Evolutionary conservation across 2,329 filamentous ascomycete species (phyloP), one percentile per base, ranked within the genome.

Genomic region (Fusarium duplospermum): DNA sequence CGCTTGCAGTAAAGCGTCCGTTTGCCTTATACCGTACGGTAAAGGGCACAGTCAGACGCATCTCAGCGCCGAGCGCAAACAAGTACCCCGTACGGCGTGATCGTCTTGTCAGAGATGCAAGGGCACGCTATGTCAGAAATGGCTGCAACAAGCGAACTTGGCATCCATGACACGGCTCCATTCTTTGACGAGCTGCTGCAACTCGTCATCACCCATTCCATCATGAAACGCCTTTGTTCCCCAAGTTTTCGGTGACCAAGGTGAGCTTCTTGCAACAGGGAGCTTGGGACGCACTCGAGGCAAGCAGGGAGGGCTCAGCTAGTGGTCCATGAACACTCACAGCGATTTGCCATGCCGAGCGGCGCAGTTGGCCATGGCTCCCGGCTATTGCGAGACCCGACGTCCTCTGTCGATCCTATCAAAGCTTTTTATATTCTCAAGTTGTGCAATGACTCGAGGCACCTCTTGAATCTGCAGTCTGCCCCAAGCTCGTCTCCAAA

Each of bases 321-420:
- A 52, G 64, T 58, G 66, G 64, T 31, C 60, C 61, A 62, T 65
- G 64, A 61, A 54, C 35, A 38, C n/a, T 52, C 47, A 14, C 35
- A 66, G 59, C 58, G 61, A 70, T 45, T 56, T 58, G 35, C 64
- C 57, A 52, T 64, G 71, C 61, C 68, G 59, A 63, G 62, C 59
- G 69, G 63, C 27, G 29, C 50, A 60, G 52, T 64, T 75, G 76
- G 73, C 63, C 76, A 78, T 70, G 70, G 76, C 76, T 76, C 56
- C 69, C 70, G 68, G 69, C 47, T 71, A 64, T 71, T 65, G 54
- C 54, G 58, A 70, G 54, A 57, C 66, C 62, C 50, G 58, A 62
- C 69, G 56, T 35, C 58, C 47, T 70, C 57, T 67, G 76, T 76
- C 72, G 75, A 78, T 77, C 76, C 35, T 63, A 73, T 73, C 69